Evolutionary conservation across 768 basidiomycete genomes (phyloP), one percentile per base, ranked within the genome.

Genomic region (Pleurotus tuber-regium): DNA sequence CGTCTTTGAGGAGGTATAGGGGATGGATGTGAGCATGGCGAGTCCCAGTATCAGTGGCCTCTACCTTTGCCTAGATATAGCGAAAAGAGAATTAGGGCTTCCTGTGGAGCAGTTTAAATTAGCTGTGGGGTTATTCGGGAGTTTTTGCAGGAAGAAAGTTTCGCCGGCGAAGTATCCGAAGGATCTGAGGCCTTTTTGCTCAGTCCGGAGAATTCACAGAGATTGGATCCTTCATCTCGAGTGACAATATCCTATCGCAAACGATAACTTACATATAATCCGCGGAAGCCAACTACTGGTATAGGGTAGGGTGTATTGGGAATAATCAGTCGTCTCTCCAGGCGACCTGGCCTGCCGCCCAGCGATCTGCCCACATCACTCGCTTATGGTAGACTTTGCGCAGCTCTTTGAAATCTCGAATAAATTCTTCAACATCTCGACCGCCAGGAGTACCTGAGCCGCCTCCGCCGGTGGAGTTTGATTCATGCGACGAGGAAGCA

Each of bases 381-480:
- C 95, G 77, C 68, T 96, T 97, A 66, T 98, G 95, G 67, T 93
- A 98, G n/a, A 78, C 76, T 70, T 92, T 95, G 57, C 96, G 72
- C 33, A 84, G 65, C 46, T 93, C 92, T 62, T 87, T 91, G 71
- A 95, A 97, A 59, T 92, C 84, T 59, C 75, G 84, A 47, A 97
- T 81, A 57, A 98, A 98, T 38, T 87, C 83, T 53, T 97, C 94
- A 19, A 94, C 79, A 28, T 89, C 89, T 57, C 74, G 74, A 25
- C 71, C 71, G 33, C 66, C 66, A 9, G 75, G 67, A 19, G 71
- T 72, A 14, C 67, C 71, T 6, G 70, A 61, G 8, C 59, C 66
- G 23, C 42, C 44, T 8, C 53, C n/a, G 18, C 28, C 21, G 4
- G 47, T 56, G 46, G 54, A 65, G 16, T 68, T 57, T 16, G 68